phyloP scores from a whole-genome alignment of 176 grass and related monocot genomes.

The Pontederia crassipes region DNA sequence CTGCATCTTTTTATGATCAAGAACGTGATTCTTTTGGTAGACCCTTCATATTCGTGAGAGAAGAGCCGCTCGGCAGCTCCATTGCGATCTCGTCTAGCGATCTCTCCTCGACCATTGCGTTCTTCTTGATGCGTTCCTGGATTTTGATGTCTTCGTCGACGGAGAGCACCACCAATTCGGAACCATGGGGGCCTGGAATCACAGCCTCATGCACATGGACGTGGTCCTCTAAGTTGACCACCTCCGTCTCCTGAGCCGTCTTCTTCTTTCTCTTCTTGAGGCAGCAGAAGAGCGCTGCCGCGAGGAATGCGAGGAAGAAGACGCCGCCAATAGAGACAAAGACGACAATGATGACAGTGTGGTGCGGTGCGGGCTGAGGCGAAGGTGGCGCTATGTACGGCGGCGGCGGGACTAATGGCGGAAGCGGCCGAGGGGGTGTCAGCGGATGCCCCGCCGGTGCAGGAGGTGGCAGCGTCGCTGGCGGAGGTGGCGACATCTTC shows the following conservation, averaged over 20 bases:
- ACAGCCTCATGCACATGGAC: not conserved
- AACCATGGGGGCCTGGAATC: constrained; percentile 1
- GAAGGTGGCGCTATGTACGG: not conserved
- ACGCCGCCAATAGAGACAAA: constrained; percentile 3
- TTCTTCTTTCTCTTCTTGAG: constrained; percentile 13
- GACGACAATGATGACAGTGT: constrained; percentile 3
- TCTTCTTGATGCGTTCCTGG: not conserved
- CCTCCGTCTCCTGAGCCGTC: not conserved
- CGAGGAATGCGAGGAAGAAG: constrained; percentile 9
- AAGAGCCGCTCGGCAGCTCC: too few relatives aligned
- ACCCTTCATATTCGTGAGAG: too few relatives aligned
- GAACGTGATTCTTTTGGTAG: too few relatives aligned
- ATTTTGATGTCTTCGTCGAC: constrained; percentile 13
- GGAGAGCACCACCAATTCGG: not conserved
- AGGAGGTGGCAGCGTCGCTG: not conserved
- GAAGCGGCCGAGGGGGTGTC: not conserved
- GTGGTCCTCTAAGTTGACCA: constrained; percentile 6
- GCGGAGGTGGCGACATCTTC: not conserved
- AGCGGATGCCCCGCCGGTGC: not conserved
- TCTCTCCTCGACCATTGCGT: not conserved
- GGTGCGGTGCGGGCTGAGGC: not conserved
- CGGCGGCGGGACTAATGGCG: not conserved
- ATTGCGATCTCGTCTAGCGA: too few relatives aligned
- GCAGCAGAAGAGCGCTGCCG: constrained; percentile 8
- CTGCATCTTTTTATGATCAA: too few relatives aligned